These are phyloP conservation scores for Amauroascus niger DNA, from an alignment of 2,329 filamentous ascomycete genomes.

Conservation along the genomic window DNA sequence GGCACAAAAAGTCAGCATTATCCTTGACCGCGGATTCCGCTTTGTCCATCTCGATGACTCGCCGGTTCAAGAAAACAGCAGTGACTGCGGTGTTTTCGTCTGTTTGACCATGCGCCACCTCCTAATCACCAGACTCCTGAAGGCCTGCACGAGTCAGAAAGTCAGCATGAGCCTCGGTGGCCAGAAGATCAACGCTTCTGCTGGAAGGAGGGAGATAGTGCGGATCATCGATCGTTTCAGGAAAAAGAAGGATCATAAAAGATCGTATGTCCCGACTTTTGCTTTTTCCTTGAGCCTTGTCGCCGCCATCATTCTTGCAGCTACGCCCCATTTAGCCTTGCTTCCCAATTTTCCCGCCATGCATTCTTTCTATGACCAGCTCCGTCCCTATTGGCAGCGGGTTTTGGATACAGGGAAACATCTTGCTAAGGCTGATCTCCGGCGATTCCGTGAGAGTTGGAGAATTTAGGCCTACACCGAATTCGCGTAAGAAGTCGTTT, in stretches of 20 bases:
- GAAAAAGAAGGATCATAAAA: constrained; percentile 74
- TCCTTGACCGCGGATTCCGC: constrained; percentile 56
- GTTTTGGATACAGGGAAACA: not conserved
- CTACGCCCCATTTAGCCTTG: constrained; percentile 3
- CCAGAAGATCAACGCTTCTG: constrained; percentile 68
- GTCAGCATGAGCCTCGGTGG: constrained; percentile 89
- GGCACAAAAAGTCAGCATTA: constrained; percentile 55
- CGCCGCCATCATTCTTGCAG: constrained; percentile 6
- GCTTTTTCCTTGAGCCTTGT: constrained; percentile 10
- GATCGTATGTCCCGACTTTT: constrained; percentile 53
- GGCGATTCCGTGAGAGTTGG: constrained; percentile 19
- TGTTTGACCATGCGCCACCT: constrained; percentile 91
- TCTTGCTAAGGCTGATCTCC: constrained; percentile 7
- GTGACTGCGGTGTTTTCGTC: constrained; percentile 91
- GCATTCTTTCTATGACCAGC: not conserved
- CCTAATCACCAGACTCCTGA: constrained; percentile 72
- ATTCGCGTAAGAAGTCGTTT: constrained; percentile 13
- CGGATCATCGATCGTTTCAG: constrained; percentile 77
- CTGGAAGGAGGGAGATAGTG: constrained; percentile 81
- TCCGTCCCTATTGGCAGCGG: not conserved
- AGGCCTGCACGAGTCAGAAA: constrained; percentile 70
- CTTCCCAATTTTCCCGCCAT: not conserved
- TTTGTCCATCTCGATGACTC: constrained; percentile 78
- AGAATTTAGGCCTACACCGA: constrained; percentile 8
- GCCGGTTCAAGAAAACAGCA: constrained; percentile 84